Evolutionary conservation across 2,329 filamentous ascomycete genomes (phyloP), one percentile per base, ranked within the genome.

Genomic region (Diaporthe caulivora): DNA sequence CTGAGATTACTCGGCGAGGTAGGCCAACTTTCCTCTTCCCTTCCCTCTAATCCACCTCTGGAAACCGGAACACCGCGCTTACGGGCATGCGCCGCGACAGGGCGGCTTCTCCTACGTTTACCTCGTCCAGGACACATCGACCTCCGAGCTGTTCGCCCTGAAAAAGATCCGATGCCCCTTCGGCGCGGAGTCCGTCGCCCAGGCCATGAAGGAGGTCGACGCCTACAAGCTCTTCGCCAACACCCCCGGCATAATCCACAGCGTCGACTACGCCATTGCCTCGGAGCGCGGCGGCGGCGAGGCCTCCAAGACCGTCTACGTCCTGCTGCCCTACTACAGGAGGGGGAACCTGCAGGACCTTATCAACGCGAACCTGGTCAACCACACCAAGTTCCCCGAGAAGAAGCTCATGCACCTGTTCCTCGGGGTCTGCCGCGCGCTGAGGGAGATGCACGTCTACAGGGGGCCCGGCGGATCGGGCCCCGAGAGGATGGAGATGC

Each of bases 151-250:
- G 60, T 96, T 97, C 83, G 97, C 97, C 24, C 92, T 98, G 75
- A 99, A 99, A 85, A 99, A 99, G 89, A 99, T 99, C 83, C 93
- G 96, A 81, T 99, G 97, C 87, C 96, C 97, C 6, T 98, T 99
- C 80, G 97, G 97, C 77, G 93, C 97, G 83, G 97, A 99, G 87
- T 98, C 95, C 34, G 96, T 99, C 74, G 92, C 95, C 77, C 95
- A 94, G 82, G 97, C 97, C 68, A 93, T 98, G 88, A 96, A 96
- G 83, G 97, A 99, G 86, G 97, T 98, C 75, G 96, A 98, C 83
- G 96, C 97, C 65, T 99, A 99, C 87, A 92, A 92, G 77, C 91
- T 98, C 74, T 99, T 99, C 86, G 87, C 91, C 71, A 92, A 92
- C 77, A 91, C 94, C 76, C 91, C 92, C 13, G 95, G 95, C 83